phyloP scores from a whole-genome alignment of 2,329 filamentous ascomycete species.

The Hypoxylon sp. region DNA sequence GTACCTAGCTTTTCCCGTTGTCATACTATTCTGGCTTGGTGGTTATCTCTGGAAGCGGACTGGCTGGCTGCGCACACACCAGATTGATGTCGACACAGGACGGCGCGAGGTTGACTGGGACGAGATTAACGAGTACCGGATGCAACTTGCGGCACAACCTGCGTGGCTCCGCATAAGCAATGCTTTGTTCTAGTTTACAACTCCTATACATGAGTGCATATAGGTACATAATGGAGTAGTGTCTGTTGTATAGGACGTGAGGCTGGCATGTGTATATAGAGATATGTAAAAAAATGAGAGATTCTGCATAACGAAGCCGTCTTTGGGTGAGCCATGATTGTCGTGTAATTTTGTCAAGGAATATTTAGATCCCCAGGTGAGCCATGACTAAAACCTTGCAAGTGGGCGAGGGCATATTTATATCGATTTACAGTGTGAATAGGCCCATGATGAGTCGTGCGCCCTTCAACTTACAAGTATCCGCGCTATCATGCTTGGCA shows the following conservation, averaged over 20 bases:
- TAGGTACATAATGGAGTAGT: background rate
- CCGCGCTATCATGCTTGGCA: conserved; percentile 2
- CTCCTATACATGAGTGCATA: background rate
- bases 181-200: conserved; percentile 50
- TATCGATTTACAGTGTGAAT: background rate
- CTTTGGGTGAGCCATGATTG: background rate
- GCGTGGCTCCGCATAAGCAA: conserved; percentile 58
- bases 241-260: background rate
- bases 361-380: background rate
- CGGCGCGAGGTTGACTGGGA: conserved; percentile 74
- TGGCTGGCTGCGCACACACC: conserved; percentile 66
- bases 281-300: conserved; percentile 24
- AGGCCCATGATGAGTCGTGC: background rate
- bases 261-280: conserved; percentile 19
- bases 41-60: conserved; percentile 75
- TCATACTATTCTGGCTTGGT: conserved; percentile 65
- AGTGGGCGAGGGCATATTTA: background rate
- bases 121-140: conserved; percentile 63
- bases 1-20: conserved; percentile 67
- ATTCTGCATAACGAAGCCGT: background rate
- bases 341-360: background rate
- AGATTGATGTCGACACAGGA: conserved; percentile 77
- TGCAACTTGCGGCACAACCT: conserved; percentile 60
- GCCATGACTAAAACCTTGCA: background rate
- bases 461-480: conserved; percentile 14